Evolutionary conservation across 257 asterid species (phyloP).

Genomic region (Cinchona pubescens): DNA sequence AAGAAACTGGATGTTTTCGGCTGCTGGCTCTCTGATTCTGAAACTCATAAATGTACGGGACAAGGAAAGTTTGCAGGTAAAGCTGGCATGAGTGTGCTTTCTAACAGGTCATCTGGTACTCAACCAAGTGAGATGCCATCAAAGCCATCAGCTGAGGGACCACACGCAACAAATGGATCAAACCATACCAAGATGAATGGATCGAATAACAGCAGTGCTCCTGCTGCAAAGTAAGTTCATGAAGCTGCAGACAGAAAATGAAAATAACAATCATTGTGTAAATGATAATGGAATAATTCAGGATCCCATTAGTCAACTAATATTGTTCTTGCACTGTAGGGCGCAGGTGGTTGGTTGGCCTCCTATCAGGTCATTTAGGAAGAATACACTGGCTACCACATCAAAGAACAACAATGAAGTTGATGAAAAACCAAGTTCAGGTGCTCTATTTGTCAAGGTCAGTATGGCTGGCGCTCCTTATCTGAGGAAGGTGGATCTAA

Average conservation of each 20-base stretch:
- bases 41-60: conserved; percentile 24
- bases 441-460: conserved; percentile 75
- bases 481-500: conserved; percentile 84
- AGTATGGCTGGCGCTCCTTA: conserved; percentile 97
- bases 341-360: conserved; percentile 98
- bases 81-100: conserved; percentile 26
- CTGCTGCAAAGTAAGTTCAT: conserved; percentile 73
- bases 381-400: conserved; percentile 60
- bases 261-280: not conserved
- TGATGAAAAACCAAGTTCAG: conserved; percentile 69
- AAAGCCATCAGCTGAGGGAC: conserved; percentile 36
- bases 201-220: conserved; percentile 43
- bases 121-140: conserved; percentile 38
- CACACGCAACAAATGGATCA: conserved; percentile 14
- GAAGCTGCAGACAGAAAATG: not conserved
- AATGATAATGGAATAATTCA: not conserved
- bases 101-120: conserved; percentile 35
- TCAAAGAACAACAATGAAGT: conserved; percentile 72
- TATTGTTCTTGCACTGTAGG: conserved; percentile 26
- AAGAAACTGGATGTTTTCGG: conserved; percentile 65
- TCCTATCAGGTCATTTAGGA: conserved; percentile 76
- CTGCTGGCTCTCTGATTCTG: conserved; percentile 41
- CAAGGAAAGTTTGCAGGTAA: conserved; percentile 41
- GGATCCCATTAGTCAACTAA: not conserved
- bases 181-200: conserved; percentile 37